phyloP scores from a whole-genome alignment of 2,329 filamentous ascomycete species.

The Herpomyces periplanetae region DNA sequence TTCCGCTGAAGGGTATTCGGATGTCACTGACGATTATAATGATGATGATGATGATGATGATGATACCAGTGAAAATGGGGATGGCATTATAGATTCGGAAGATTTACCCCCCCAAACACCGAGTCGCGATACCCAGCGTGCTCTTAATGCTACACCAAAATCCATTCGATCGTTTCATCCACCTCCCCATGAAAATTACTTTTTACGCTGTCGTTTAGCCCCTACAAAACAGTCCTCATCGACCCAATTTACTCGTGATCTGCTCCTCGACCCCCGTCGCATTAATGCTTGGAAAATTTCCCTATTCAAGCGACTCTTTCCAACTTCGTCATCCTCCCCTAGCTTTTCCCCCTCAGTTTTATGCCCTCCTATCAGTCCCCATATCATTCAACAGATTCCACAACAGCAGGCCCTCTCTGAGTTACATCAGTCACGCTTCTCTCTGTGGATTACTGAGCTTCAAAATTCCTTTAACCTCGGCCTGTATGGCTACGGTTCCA shows the following conservation, averaged over 20 bases:
- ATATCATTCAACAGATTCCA: slow-evolving; percentile 19
- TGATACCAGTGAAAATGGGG: slow-evolving; percentile 4
- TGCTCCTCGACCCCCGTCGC: slow-evolving; percentile 58
- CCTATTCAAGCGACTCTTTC: slow-evolving; percentile 47
- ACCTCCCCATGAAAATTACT: slow-evolving; percentile 13
- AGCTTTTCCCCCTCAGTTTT: slow-evolving; percentile 37
- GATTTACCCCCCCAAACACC: no score
- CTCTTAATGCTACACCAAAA: slow-evolving; percentile 5
- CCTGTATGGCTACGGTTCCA: slow-evolving; percentile 70
- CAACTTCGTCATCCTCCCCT: slow-evolving; percentile 38
- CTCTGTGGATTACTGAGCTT: slow-evolving; percentile 74
- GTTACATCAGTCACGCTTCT: slow-evolving; percentile 40
- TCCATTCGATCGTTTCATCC: slow-evolving; percentile 11
- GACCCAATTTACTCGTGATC: slow-evolving; percentile 36
- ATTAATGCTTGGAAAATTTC: slow-evolving; percentile 73
- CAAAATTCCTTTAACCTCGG: slow-evolving; percentile 55
- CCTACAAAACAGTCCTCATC: slow-evolving; percentile 21
- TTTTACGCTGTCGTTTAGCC: slow-evolving; percentile 9
- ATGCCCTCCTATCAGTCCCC: slow-evolving; percentile 54
- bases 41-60: slow-evolving; percentile 5
- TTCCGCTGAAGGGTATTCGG: slow-evolving; percentile 6
- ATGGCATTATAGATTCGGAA: slow-evolving; percentile 7
- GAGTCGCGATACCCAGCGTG: no score
- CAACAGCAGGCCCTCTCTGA: slow-evolving; percentile 30
- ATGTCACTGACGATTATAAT: slow-evolving; percentile 4